Conservation (phyloP, 2,329 filamentous ascomycete species). For the Decorospora gaudefroyi region DNA sequence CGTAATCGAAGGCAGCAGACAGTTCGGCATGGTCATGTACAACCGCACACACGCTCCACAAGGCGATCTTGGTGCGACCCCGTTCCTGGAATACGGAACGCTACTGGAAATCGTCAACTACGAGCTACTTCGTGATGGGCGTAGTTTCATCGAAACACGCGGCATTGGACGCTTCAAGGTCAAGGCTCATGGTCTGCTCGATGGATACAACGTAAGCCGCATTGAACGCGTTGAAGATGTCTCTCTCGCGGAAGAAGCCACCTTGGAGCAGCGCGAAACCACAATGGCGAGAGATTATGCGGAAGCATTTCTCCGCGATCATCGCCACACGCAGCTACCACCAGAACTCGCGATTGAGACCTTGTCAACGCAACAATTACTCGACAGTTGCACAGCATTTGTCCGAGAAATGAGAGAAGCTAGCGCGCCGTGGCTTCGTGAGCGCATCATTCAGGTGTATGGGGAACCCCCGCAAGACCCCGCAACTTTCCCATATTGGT, state of each 20-base stretch:
- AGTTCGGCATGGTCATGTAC: conserved; percentile 84
- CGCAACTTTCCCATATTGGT: conserved; percentile 84
- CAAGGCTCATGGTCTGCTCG: conserved; percentile 64
- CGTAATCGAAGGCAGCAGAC: conserved; percentile 71
- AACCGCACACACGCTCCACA: conserved; percentile 60
- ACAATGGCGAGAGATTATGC: conserved; percentile 44
- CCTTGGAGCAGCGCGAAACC: conserved; percentile 71
- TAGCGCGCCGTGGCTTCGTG: conserved; percentile 75
- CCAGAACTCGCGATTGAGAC: conserved; percentile 51
- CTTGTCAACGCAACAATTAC: conserved; percentile 72
- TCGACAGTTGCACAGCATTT: conserved; percentile 68
- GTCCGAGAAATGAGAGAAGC: conserved; percentile 69
- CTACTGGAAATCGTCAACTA: conserved; percentile 75
- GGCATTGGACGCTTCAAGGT: conserved; percentile 80
- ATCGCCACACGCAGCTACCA: conserved; percentile 30
- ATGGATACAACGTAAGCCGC: conserved; percentile 78
- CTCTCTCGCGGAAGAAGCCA: conserved; percentile 78
- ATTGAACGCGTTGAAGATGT: conserved; percentile 81
- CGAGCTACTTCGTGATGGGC: conserved; percentile 75
- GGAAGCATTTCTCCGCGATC: conserved; percentile 46
- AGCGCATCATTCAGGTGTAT: conserved; percentile 72
- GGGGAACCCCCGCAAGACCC: conserved; percentile 78
- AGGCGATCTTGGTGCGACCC: conserved; percentile 56
- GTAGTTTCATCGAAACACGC: conserved; percentile 77
- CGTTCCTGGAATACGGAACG: conserved; percentile 77